Evolutionary conservation across 768 basidiomycete species (phyloP).

Genomic region (Thelephora ganbajun): DNA sequence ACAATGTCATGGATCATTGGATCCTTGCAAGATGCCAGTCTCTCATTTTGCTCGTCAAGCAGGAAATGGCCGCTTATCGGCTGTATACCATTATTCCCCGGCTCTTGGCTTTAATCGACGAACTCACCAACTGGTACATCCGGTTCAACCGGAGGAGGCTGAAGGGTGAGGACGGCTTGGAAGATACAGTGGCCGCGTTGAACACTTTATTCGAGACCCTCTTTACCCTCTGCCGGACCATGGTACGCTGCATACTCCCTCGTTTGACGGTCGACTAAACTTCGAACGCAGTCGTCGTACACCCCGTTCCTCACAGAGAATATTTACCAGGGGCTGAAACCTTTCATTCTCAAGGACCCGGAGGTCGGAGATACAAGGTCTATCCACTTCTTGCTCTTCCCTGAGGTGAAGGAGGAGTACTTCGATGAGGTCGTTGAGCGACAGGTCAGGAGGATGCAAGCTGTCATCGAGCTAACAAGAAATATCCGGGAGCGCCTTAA

Average conservation of each 20-base stretch:
- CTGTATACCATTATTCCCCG: conserved; percentile 97
- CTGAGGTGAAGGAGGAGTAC: conserved; percentile 86
- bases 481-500: conserved; percentile 79
- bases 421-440: conserved; percentile 89
- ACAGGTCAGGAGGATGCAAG: conserved; percentile 88
- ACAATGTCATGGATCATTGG: conserved; percentile 98
- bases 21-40: conserved; percentile 97
- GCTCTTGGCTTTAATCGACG: conserved; percentile 82
- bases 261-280: not conserved
- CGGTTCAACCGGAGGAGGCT: conserved; percentile 93
- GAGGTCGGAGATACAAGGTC: conserved; percentile 72
- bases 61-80: conserved; percentile 96
- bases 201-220: conserved; percentile 95
- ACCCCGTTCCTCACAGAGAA: conserved; percentile 97
- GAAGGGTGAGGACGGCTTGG: conserved; percentile 87
- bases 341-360: conserved; percentile 72
- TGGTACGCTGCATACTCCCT: conserved; percentile 41
- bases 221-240: conserved; percentile 87
- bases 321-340: conserved; percentile 80
- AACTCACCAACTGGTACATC: conserved; percentile 99
- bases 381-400: conserved; percentile 91
- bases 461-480: conserved; percentile 85
- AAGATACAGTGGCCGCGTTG: conserved; percentile 77
- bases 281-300: conserved; percentile 67
- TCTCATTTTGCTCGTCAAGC: conserved; percentile 77